Percentiles rank a stretch among this genome's conserved stretches.
These are phyloP conservation scores for Ophiobolus disseminans DNA, from an alignment of 2,329 filamentous ascomycete genomes.

Conservation along the genomic window DNA sequence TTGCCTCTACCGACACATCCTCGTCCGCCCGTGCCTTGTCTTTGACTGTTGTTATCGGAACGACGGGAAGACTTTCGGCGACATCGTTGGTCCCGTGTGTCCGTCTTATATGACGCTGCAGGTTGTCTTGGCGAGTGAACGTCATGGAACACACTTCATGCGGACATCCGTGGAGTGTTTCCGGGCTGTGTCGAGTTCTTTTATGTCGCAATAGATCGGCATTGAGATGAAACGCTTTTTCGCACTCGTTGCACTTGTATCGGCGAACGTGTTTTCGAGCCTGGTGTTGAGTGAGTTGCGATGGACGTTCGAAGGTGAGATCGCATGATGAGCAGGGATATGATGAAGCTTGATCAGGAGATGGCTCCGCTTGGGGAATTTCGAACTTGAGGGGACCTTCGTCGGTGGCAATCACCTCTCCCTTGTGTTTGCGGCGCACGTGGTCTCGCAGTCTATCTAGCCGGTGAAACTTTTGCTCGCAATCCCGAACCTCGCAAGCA, in stretches of 20 bases:
- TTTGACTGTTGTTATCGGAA: too few relatives aligned
- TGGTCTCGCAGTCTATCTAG: not conserved
- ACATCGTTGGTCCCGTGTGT: not conserved
- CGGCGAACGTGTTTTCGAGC: not conserved
- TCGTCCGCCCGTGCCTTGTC: too few relatives aligned
- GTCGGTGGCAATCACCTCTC: not conserved
- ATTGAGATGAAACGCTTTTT: not conserved
- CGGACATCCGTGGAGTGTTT: not conserved
- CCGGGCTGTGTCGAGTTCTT: not conserved
- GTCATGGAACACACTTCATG: not conserved
- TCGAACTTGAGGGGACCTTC: not conserved
- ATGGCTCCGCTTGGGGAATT: not conserved
- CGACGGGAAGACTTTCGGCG: too few relatives aligned
- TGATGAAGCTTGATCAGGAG: not conserved
- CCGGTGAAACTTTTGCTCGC: not conserved
- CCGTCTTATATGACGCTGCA: not conserved
- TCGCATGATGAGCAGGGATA: not conserved
- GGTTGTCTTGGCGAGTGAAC: not conserved
- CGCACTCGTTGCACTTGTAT: not conserved
- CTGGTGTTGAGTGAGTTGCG: not conserved
- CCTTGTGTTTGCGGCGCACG: not conserved
- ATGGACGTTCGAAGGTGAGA: not conserved
- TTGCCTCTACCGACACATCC: too few relatives aligned
- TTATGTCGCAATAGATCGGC: not conserved
- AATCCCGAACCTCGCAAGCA: not conserved